Evolutionary conservation across 495 filamentous ascomycete species (phyloP).

Genomic region (Xylaria acuta): DNA sequence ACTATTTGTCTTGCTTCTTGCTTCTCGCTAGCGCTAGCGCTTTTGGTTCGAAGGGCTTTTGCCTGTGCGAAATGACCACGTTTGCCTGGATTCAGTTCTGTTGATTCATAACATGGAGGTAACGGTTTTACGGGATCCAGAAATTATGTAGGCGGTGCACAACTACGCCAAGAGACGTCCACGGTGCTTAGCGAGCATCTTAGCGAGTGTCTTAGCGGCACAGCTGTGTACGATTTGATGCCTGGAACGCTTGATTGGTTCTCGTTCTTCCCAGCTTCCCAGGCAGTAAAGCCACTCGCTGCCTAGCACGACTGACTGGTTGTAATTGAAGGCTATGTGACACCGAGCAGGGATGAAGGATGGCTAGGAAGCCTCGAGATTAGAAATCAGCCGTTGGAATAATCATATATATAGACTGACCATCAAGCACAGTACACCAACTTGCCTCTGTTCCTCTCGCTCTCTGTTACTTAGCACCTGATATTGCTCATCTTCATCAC

Average conservation of each 20-base stretch:
- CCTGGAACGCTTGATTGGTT: conserved; percentile 5
- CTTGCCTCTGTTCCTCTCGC: not conserved
- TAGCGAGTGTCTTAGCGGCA: not conserved
- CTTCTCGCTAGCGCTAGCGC: not conserved
- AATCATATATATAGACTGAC: not conserved
- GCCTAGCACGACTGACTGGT: not conserved
- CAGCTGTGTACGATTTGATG: not conserved
- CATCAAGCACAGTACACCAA: not conserved
- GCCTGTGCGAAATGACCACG: not conserved
- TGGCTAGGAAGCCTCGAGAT: not conserved
- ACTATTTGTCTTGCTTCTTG: not conserved
- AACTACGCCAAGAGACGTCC: not conserved
- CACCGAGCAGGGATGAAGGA: not conserved
- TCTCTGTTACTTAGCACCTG: not conserved
- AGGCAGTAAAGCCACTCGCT: not conserved
- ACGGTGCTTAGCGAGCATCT: too few relatives aligned
- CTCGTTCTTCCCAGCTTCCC: not conserved
- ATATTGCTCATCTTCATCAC: not conserved
- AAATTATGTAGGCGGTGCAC: too few relatives aligned
- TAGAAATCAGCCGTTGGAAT: not conserved
- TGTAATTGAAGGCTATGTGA: not conserved
- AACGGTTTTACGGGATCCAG: too few relatives aligned
- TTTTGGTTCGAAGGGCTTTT: not conserved
- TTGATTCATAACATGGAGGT: not conserved
- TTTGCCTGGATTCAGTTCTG: not conserved